Conservation (phyloP, 2,329 filamentous ascomycete species). For the Coniochaeta hoffmannii region DNA sequence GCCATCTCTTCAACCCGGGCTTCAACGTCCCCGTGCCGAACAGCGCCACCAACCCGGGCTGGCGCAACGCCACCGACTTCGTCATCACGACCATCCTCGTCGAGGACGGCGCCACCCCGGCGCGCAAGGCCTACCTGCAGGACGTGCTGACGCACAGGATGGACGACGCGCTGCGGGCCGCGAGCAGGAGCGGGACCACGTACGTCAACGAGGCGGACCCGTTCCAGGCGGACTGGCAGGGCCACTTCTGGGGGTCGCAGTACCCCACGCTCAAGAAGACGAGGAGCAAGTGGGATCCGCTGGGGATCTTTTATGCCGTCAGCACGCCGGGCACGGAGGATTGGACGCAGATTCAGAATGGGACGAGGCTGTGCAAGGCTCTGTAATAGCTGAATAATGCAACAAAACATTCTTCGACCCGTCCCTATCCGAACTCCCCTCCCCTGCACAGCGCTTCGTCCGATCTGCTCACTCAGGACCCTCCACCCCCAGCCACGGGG, state of each 20-base stretch:
- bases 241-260: slow-evolving; percentile 30
- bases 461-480: no score
- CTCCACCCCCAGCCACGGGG: no score
- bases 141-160: slow-evolving; percentile 28
- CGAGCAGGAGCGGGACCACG: slow-evolving; percentile 27
- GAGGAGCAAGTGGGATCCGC: slow-evolving; percentile 35
- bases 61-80: slow-evolving; percentile 26
- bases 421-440: background rate
- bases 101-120: slow-evolving; percentile 29
- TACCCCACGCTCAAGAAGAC: slow-evolving; percentile 26
- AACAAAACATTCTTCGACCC: background rate
- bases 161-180: slow-evolving; percentile 27
- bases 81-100: slow-evolving; percentile 25
- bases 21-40: slow-evolving; percentile 25
- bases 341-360: slow-evolving; percentile 32
- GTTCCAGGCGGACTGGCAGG: slow-evolving; percentile 26
- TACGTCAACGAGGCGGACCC: slow-evolving; percentile 36
- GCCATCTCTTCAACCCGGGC: slow-evolving; percentile 31
- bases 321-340: slow-evolving; percentile 36
- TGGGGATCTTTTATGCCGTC: slow-evolving; percentile 33
- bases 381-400: slow-evolving; percentile 6
- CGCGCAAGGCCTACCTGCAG: slow-evolving; percentile 32
- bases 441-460: background rate
- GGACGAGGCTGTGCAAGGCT: slow-evolving; percentile 31
- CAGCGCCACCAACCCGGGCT: slow-evolving; percentile 30